These are phyloP conservation scores for Fusarium scirpi DNA, from an alignment of 2,329 filamentous ascomycete genomes.

Conservation along the genomic window DNA sequence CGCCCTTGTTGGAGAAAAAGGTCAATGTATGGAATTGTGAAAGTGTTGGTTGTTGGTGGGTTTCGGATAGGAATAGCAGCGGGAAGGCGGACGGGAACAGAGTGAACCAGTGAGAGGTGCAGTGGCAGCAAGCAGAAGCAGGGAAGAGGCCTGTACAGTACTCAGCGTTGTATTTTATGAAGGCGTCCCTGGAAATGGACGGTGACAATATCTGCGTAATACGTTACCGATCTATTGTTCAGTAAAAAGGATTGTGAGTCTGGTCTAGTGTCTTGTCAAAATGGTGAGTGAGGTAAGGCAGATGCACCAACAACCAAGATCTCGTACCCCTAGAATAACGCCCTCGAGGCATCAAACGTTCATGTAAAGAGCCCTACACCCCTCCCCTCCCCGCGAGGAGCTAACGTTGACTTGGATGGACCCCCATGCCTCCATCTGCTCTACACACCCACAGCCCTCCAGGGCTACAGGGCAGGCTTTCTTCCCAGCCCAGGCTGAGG, in stretches of 20 bases:
- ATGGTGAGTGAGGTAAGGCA: constrained; percentile 7
- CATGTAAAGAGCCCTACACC: constrained; percentile 32
- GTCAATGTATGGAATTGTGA: background rate
- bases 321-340: constrained; percentile 16
- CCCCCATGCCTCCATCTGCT: background rate
- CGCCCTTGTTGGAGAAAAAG: background rate
- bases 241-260: no score
- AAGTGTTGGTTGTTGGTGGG: constrained; percentile 29
- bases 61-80: constrained; percentile 33
- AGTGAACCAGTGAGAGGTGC: constrained; percentile 32
- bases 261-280: background rate
- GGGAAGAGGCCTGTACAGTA: constrained; percentile 31
- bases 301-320: background rate
- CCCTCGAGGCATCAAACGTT: constrained; percentile 3
- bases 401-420: background rate
- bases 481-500: constrained; percentile 5
- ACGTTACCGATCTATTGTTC: background rate
- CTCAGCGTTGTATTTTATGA: background rate
- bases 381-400: constrained; percentile 21
- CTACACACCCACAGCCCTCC: constrained; percentile 30
- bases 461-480: constrained; percentile 31
- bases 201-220: background rate
- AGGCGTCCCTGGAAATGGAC: constrained; percentile 9
- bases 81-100: constrained; percentile 35
- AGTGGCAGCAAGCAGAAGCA: constrained; percentile 27